A percentile compares a stretch with the other conserved stretches of the same genome.
Conservation (phyloP, 2,329 filamentous ascomycete species). For the Fusarium sp. region DNA sequence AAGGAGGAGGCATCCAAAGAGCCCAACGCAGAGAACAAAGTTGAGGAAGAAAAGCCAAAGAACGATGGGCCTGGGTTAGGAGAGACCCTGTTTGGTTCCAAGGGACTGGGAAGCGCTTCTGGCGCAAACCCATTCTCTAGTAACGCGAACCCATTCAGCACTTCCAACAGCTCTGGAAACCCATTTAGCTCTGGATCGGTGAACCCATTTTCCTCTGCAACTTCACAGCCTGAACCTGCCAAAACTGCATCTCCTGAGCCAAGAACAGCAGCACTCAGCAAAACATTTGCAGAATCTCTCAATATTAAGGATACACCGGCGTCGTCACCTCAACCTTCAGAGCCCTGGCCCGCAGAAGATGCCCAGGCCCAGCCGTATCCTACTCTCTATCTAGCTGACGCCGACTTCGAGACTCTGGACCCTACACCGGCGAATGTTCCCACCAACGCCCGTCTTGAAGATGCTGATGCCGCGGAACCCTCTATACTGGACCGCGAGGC, state of each 20-base stretch:
- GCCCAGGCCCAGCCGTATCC: constrained; percentile 78
- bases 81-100: constrained; percentile 75
- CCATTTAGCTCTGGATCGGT: constrained; percentile 44
- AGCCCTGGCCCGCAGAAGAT: constrained; percentile 79
- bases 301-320: constrained; percentile 69
- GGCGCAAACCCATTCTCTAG: constrained; percentile 69
- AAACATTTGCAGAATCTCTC: constrained; percentile 78
- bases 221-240: constrained; percentile 40
- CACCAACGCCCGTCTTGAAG: constrained; percentile 56
- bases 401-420: constrained; percentile 90
- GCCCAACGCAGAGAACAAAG: constrained; percentile 44
- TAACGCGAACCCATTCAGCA: constrained; percentile 59
- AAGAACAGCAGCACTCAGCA: constrained; percentile 55
- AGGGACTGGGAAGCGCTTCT: constrained; percentile 52
- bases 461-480: constrained; percentile 52
- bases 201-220: constrained; percentile 49
- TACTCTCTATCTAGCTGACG: constrained; percentile 81
- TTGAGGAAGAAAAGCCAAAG: constrained; percentile 48
- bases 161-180: constrained; percentile 45
- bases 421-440: constrained; percentile 61
- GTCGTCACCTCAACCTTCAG: constrained; percentile 52
- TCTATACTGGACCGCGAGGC: constrained; percentile 71
- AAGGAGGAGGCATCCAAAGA: constrained; percentile 48
- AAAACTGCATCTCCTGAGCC: constrained; percentile 46
- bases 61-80: constrained; percentile 62